Base-by-base conservation (phyloP, 1,284 basidiomycete species). In the Salmacisia buchloeana region DNA sequence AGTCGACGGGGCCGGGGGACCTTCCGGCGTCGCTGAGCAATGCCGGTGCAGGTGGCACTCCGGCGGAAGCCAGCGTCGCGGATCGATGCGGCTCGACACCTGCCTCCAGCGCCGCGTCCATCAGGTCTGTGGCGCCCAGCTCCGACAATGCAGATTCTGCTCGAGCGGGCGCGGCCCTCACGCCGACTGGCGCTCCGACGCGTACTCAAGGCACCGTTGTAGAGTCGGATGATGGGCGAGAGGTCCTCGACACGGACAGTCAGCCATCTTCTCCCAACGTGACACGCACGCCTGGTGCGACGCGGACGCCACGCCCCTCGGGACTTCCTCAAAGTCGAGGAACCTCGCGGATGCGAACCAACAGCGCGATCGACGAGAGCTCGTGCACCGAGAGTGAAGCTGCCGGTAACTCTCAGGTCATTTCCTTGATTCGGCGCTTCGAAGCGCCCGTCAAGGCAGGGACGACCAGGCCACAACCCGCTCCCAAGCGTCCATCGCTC, bases 281-380 rank as follows among this genome's bases (percentile, higher is more conserved):
- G 5, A 61, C 72, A 18, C 59, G 46, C 27, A 86, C 87, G 57
- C 88, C 88, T 27, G 82, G 49, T 29, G 29, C 31, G 13, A 31
- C 34, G 15, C 49, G 49, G 27, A 54, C 49, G 25, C 49, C 49
- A 2, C 49, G 49, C 6, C 27, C 49, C 29, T 54, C 49, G 13
- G 49, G 29, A 33, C 31, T 54, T 85, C 34, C 90, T 89, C 18
- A 89, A 88, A 2, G 89, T 90, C 72, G 89, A 89, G 77, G 84
- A 84, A 45, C 75, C 82, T 15, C 65, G 69, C 31, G 75, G 71
- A 58, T 27, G 13, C 49, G 49, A 33, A 18, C 49, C 6, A 70
- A 58, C 56, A 21, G 62, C 59, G 15, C 61, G 59, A 12, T 46
- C n/a, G 71, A 73, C 58, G 68, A 74, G 62, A 71, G 72, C 62